Conservation (phyloP, 305 asterid species). For the Salvia sclarea region DNA sequence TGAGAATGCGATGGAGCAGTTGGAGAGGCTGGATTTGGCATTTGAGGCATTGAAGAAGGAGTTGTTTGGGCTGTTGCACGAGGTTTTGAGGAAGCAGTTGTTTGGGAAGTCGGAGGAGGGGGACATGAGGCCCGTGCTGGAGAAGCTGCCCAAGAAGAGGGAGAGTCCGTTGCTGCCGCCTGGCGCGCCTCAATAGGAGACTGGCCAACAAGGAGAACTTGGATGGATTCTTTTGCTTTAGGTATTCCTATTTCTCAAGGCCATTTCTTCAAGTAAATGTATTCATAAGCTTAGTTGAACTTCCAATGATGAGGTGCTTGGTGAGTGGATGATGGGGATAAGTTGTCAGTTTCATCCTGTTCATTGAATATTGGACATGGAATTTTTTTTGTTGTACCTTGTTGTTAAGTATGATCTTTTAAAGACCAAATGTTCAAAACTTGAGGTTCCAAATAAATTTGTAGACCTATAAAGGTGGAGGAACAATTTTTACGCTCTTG, state of each 20-base stretch:
- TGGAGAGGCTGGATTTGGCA: conserved; percentile 72
- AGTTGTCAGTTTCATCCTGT: not conserved
- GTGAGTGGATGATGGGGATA: not conserved
- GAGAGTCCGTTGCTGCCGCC: conserved; percentile 50
- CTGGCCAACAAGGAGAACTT: not conserved
- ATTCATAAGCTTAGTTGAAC: conserved; percentile 4
- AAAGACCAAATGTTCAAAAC: not conserved
- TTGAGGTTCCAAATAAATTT: not conserved
- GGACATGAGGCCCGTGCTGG: conserved; percentile 37
- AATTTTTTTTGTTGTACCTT: not conserved
- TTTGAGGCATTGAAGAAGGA: conserved; percentile 84
- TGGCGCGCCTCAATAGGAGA: conserved; percentile 38
- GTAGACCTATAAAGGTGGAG: not conserved
- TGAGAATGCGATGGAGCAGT: conserved; percentile 73
- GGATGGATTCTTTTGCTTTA: conserved; percentile 17
- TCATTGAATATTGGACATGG: not conserved
- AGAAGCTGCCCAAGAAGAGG: conserved; percentile 54
- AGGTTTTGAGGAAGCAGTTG: conserved; percentile 68
- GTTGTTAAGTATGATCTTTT: not conserved
- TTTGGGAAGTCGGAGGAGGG: conserved; percentile 64
- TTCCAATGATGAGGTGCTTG: conserved; percentile 20
- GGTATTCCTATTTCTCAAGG: conserved; percentile 32
- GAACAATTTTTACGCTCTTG: not conserved
- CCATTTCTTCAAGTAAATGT: conserved; percentile 17
- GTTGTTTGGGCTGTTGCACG: conserved; percentile 76